Conservation (phyloP, 2,329 filamentous ascomycete genomes). For the Phialemoniopsis sp. region DNA sequence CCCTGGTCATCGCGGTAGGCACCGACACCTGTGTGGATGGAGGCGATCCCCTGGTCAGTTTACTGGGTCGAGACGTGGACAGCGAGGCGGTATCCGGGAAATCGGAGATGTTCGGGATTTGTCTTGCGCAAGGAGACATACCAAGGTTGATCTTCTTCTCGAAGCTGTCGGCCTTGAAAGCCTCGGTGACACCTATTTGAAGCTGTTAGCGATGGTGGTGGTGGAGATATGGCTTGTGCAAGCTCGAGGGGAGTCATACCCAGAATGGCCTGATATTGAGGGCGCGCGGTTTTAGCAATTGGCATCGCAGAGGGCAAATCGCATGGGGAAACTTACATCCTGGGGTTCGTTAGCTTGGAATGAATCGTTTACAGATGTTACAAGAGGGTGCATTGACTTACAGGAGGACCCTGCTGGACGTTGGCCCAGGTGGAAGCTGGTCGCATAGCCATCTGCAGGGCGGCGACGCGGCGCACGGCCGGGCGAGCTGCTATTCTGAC, state of each 20-base stretch:
- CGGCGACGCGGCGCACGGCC: constrained; percentile 31
- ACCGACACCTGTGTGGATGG: constrained; percentile 65
- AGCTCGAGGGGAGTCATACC: constrained; percentile 42
- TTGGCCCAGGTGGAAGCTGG: constrained; percentile 82
- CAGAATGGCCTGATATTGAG: constrained; percentile 62
- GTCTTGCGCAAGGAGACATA: no score
- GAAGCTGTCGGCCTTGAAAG: constrained; percentile 95
- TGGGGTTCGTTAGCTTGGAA: constrained; percentile 15
- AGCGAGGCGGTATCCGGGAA: no score
- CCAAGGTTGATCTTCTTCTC: constrained; percentile 97
- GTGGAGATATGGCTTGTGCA: constrained; percentile 1
- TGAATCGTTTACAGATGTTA: no score
- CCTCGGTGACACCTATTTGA: constrained; percentile 79
- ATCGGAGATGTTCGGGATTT: no score
- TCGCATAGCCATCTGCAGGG: constrained; percentile 37
- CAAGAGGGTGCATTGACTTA: constrained; percentile 42
- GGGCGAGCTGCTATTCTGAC: constrained; percentile 49
- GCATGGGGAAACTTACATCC: constrained; percentile 8
- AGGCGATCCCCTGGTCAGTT: constrained; percentile 1
- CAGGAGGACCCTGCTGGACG: constrained; percentile 90
- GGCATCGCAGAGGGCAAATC: background rate
- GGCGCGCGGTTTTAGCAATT: constrained; percentile 17
- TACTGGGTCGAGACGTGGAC: no score
- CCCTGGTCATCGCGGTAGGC: constrained; percentile 98
- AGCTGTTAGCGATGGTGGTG: constrained; percentile 15